Conservation (phyloP, 2,329 filamentous ascomycete genomes). For the Venturia effusa region DNA sequence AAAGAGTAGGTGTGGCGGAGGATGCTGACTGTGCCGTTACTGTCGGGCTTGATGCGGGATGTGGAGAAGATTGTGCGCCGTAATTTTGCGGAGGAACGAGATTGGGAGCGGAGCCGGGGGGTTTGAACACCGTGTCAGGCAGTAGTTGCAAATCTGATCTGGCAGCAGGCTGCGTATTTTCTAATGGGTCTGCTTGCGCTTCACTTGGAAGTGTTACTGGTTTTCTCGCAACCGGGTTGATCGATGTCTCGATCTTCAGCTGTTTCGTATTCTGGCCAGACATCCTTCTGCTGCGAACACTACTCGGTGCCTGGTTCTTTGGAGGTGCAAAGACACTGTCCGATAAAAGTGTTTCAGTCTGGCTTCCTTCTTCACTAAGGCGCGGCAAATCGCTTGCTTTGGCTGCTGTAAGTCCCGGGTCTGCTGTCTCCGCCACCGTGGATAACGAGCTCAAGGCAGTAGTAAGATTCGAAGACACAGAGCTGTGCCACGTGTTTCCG, state of each 20-base stretch:
- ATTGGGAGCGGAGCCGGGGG: not conserved
- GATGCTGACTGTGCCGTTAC: slow-evolving; percentile 2
- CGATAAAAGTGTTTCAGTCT: slow-evolving; percentile 3
- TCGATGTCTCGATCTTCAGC: slow-evolving; percentile 74
- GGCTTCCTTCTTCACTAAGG: slow-evolving; percentile 8
- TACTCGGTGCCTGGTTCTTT: slow-evolving; percentile 12
- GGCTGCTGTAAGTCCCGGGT: not conserved
- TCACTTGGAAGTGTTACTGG: slow-evolving; percentile 17
- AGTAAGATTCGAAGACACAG: slow-evolving; percentile 60
- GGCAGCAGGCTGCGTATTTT: slow-evolving; percentile 11
- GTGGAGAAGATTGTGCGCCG: not conserved
- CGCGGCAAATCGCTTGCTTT: slow-evolving; percentile 5
- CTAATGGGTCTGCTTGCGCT: not conserved
- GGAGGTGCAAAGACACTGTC: not conserved
- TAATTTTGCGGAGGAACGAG: not conserved
- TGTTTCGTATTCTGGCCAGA: slow-evolving; percentile 73
- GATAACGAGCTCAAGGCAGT: slow-evolving; percentile 58
- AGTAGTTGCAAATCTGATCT: slow-evolving; percentile 6
- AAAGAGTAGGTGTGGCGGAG: slow-evolving; percentile 12
- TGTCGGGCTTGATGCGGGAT: not conserved
- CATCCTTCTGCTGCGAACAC: slow-evolving; percentile 64
- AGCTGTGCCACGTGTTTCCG: slow-evolving; percentile 72
- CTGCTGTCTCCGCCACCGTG: slow-evolving; percentile 53
- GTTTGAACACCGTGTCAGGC: slow-evolving; percentile 7
- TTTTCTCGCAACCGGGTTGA: slow-evolving; percentile 22